A percentile compares a stretch with the other conserved stretches of the same genome.
Conservation (phyloP, 2,329 filamentous ascomycete genomes). For the Diplodia scrobiculata region DNA sequence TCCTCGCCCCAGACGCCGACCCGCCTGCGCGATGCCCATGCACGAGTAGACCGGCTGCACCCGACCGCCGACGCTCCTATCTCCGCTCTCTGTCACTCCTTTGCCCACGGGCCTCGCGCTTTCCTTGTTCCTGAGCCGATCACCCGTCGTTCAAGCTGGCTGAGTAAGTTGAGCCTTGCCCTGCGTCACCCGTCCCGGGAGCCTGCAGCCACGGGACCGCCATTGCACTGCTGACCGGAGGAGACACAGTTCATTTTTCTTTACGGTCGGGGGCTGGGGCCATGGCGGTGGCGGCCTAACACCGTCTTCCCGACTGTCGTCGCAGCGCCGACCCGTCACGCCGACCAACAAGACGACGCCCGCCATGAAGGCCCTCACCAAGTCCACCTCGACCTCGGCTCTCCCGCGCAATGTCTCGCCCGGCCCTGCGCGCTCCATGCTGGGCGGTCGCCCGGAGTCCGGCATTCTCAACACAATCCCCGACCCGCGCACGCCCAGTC, state of each 20-base stretch:
- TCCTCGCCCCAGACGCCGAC: not conserved
- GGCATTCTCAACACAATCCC: slow-evolving; percentile 70
- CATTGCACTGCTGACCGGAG: slow-evolving; percentile 24
- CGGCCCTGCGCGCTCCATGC: slow-evolving; percentile 1
- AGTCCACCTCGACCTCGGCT: slow-evolving; percentile 44
- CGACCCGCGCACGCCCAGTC: slow-evolving; percentile 51
- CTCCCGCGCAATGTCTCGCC: slow-evolving; percentile 35
- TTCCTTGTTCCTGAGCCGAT: slow-evolving; percentile 25
- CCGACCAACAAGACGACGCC: slow-evolving; percentile 35
- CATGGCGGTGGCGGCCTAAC: slow-evolving; percentile 36
- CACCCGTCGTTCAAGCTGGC: slow-evolving; percentile 33
- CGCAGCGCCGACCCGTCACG: slow-evolving; percentile 41
- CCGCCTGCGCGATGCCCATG: slow-evolving; percentile 26
- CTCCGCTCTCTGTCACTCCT: slow-evolving; percentile 25
- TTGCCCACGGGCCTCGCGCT: slow-evolving; percentile 27
- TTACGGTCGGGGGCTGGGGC: slow-evolving; percentile 43
- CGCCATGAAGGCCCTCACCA: slow-evolving; percentile 42
- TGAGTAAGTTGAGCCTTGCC: slow-evolving; percentile 35
- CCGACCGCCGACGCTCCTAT: slow-evolving; percentile 24
- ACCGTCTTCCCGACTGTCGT: slow-evolving; percentile 38
- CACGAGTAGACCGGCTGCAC: slow-evolving; percentile 19
- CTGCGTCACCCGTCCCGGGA: slow-evolving; percentile 18
- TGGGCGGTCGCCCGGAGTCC: slow-evolving; percentile 49
- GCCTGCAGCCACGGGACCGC: slow-evolving; percentile 29
- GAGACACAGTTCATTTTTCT: slow-evolving; percentile 36